Evolutionary conservation across 768 basidiomycete species (phyloP).

Genomic region (Boletus edulis): DNA sequence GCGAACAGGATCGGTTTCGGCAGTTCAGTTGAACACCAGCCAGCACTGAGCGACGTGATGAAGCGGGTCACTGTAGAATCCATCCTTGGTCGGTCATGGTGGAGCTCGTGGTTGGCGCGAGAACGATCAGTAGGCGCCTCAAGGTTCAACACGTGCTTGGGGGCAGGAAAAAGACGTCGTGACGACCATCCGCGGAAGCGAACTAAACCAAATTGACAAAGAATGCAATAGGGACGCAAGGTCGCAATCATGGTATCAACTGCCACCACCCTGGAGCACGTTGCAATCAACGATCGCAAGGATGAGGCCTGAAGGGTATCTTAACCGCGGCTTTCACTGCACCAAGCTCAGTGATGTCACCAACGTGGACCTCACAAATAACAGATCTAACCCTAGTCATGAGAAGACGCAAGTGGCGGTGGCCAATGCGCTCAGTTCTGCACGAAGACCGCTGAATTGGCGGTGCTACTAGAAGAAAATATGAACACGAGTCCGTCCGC

Average conservation of each 20-base stretch:
- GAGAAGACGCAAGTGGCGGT: not conserved
- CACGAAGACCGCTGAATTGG: conserved; percentile 3
- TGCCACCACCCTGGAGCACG: conserved; percentile 7
- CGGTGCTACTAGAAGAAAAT: conserved; percentile 19
- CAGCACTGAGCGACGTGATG: not conserved
- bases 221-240: no score
- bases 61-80: not conserved
- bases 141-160: conserved; percentile 14
- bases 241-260: not conserved
- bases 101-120: not conserved
- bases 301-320: not conserved
- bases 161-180: conserved; percentile 12
- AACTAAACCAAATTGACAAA: not conserved
- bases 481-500: not conserved
- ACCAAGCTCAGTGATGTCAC: not conserved
- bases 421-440: not conserved
- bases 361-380: not conserved
- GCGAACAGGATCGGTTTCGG: not conserved
- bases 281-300: not conserved
- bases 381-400: not conserved
- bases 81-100: not conserved
- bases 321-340: conserved; percentile 2
- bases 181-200: conserved; percentile 3
- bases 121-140: not conserved
- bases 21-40: not conserved